phyloP scores from a whole-genome alignment of 2,329 filamentous ascomycete species.

The Setomelanomma holmii region DNA sequence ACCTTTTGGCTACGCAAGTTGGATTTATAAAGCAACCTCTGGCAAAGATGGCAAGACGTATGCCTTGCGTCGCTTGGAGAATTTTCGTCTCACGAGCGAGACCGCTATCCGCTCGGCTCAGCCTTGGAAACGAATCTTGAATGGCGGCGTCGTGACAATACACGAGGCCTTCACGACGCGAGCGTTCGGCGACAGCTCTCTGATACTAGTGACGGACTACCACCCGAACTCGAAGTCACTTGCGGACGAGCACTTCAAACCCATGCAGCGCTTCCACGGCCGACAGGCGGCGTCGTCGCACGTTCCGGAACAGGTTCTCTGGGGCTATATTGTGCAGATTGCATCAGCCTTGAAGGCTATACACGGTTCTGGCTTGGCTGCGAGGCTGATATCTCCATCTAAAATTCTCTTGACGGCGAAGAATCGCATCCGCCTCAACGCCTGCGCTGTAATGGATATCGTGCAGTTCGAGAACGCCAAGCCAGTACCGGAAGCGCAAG shows the following conservation, averaged over 20 bases:
- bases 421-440: constrained; percentile 85
- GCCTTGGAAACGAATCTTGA: constrained; percentile 86
- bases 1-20: constrained; percentile 87
- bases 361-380: constrained; percentile 80
- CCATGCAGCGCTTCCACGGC: constrained; percentile 48
- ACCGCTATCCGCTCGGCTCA: constrained; percentile 85
- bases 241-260: constrained; percentile 76
- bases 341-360: constrained; percentile 87
- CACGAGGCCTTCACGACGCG: constrained; percentile 93
- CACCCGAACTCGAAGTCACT: constrained; percentile 90
- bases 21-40: constrained; percentile 94
- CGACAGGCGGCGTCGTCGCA: constrained; percentile 44
- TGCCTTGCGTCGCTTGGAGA: constrained; percentile 84
- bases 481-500: constrained; percentile 77
- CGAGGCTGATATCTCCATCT: constrained; percentile 82
- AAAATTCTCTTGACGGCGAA: constrained; percentile 92
- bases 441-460: constrained; percentile 89
- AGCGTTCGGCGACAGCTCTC: constrained; percentile 91
- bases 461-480: constrained; percentile 78
- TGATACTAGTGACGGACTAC: constrained; percentile 94
- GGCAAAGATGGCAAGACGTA: constrained; percentile 90
- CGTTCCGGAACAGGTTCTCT: constrained; percentile 75
- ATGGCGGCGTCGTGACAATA: constrained; percentile 81
- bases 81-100: constrained; percentile 87
- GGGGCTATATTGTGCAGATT: constrained; percentile 92